Conservation (phyloP, 2,329 filamentous ascomycete genomes). For the Cordyceps militaris region DNA sequence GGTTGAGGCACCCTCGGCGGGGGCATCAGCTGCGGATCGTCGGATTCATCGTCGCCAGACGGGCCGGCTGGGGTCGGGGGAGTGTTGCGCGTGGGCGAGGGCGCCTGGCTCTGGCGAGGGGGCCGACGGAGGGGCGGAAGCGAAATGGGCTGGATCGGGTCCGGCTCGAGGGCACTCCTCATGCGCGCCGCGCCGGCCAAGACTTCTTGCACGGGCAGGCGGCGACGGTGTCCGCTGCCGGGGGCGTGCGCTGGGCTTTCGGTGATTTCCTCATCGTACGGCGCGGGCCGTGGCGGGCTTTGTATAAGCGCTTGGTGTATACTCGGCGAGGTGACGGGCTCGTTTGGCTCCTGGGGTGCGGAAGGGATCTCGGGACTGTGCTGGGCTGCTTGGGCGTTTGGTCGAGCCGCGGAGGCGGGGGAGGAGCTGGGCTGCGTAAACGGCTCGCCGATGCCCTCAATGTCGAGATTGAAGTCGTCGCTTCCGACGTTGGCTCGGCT, state of each 20-base stretch:
- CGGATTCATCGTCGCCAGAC: conserved; percentile 13
- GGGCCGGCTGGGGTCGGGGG: background rate
- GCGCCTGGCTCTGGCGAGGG: background rate
- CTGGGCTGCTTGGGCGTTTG: background rate
- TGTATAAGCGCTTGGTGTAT: background rate
- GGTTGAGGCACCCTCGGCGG: background rate
- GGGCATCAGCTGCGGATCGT: conserved; percentile 16
- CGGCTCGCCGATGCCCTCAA: conserved; percentile 34
- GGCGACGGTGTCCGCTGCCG: conserved; percentile 45
- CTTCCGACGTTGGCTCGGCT: conserved; percentile 53
- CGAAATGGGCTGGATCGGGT: conserved; percentile 17
- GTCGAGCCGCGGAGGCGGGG: background rate
- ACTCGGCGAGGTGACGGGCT: background rate
- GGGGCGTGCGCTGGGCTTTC: conserved; percentile 50
- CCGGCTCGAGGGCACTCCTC: conserved; percentile 31
- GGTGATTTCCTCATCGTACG: conserved; percentile 24
- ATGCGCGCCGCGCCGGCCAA: conserved; percentile 36
- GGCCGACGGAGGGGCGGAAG: background rate
- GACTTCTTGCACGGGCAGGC: conserved; percentile 28
- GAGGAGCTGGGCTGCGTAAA: conserved; percentile 15
- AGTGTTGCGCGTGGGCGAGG: background rate
- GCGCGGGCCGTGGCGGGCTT: background rate
- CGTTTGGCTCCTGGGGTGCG: background rate
- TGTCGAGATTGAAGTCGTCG: conserved; percentile 46
- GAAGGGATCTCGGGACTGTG: background rate